Base-by-base conservation (phyloP, 208 protist species). In the Trypanosoma rangeli region DNA sequence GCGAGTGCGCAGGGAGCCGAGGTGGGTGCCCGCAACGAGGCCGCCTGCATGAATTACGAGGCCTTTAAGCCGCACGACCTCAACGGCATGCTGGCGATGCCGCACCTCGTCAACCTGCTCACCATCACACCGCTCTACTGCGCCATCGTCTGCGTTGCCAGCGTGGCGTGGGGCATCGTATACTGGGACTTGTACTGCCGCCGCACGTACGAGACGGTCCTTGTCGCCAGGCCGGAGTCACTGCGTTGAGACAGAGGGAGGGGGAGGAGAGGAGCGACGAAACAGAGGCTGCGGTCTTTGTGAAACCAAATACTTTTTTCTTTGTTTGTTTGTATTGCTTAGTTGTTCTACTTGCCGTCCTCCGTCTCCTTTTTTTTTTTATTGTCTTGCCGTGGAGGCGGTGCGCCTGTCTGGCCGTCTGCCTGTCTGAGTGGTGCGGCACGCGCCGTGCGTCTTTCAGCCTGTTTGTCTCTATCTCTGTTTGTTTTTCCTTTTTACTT, bases 181-280 rank as follows among this genome's bases (percentile, higher is more conserved):
- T 93, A 93, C 74, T 95, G 90, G 90, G 87, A 95, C 58, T 62
- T 93, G 35, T 93, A 95, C 73, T 89, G 83, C 74, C 77, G 79
- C 16, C 83, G 84, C 62, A 81, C 84, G 59, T 95, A 93, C 74
- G 85, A 91, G 68, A 87, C 85, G 13, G 84, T 95, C 29, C 78
- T 92, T 33, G 92, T 95, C 70, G 84, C 81, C 67, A 60, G 90
- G 50, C 87, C 90, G 18, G 76, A 83, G 58, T 57, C 58, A 50
- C 72, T 91, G 39, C 54, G 62, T 10, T 71, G 71, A 61, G 5
- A 12, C 1, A 53, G 35, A 44, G 44, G 49, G 35, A 53, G 22
- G 42, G 8, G 31, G 29, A 64, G 56, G 46, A 57, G 16, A 56
- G 28, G 39, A 67, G n/a, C 28, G 44, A 26, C 13, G n/a, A 46